Base-by-base conservation (phyloP, 495 filamentous ascomycete species). In the Penicillium riverlandense region DNA sequence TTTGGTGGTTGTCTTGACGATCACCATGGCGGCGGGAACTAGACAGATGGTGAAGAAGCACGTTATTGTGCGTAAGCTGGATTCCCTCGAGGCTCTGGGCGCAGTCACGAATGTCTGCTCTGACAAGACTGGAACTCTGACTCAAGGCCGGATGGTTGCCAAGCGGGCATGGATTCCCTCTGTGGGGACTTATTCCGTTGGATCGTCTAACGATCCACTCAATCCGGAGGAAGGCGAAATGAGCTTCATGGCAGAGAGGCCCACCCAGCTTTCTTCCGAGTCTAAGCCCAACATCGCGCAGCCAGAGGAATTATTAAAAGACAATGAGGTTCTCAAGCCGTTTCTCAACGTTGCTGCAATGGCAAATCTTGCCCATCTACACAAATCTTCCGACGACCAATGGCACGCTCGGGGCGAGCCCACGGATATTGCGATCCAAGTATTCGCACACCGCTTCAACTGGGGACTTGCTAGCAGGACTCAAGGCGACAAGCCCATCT, bases 91-190 rank as follows among this genome's bases (percentile, higher is more conserved):
- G 52, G 80, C 83, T 4, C 66, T 86, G 14, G 83, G 83, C 11
- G 81, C 73, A 31, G 77, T 84, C n/a, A 83, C 80, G 16, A 77
- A 84, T 49, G 84, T 86, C 40, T 86, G 83, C 55, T 84, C 81
- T 1, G 83, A 85, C 50, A 86, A 85, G 56, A 86, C 83, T 12
- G 82, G 83, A 11, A 85, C 83, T 10, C 59, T 86, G 27, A 85
- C 84, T 1, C 84, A 86, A 58, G 84, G 84, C 43, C 48, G 66
- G 54, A 94, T 94, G 88, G 83, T 91, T 10, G 80, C 86, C 11
- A 79, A 83, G 46, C 85, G 87, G 50, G 85, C 80, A 2, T 95
- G 88, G 88, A 70, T 92, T 40, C 87, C 86, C 0, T 74, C 70
- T 0, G 29, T 59, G 32, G 83, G 83, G 15, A 83, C 78, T 0